Evolutionary conservation across 306 rosid genomes (phyloP).

Genomic region (Vicia villosa): DNA sequence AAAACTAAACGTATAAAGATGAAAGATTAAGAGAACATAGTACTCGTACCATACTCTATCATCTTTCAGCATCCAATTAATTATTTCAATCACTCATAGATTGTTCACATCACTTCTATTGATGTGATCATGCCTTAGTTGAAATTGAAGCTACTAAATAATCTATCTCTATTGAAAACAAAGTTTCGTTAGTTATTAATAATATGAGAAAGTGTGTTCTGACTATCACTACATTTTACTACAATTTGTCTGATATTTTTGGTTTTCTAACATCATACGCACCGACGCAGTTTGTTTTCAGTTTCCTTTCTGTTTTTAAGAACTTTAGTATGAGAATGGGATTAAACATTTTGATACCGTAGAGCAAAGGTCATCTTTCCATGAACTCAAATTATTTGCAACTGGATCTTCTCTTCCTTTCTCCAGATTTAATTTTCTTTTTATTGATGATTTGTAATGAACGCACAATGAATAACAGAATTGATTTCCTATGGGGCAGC

Average conservation of each 20-base stretch:
- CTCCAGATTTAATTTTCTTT: neutral
- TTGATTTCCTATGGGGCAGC: neutral
- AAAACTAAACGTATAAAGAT: conserved; percentile 17
- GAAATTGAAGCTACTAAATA: neutral
- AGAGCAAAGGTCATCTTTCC: neutral
- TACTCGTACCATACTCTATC: conserved; percentile 28
- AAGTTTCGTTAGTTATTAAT: too few relatives aligned
- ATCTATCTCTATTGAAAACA: too few relatives aligned
- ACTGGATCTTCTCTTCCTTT: neutral
- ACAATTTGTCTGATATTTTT: too few relatives aligned
- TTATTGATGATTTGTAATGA: neutral
- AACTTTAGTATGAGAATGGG: too few relatives aligned
- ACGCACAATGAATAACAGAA: neutral
- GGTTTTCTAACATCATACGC: too few relatives aligned
- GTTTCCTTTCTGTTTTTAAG: too few relatives aligned
- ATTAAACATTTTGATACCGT: too few relatives aligned
- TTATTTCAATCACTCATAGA: conserved; percentile 9
- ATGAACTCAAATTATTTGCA: neutral
- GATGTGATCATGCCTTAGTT: neutral
- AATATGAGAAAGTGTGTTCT: too few relatives aligned
- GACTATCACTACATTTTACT: too few relatives aligned
- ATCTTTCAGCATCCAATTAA: conserved; percentile 31
- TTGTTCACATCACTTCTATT: conserved; percentile 24
- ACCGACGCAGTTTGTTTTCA: too few relatives aligned
- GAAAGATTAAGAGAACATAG: conserved; percentile 33